Conservation (phyloP, 1,284 basidiomycete species). For the Cystobasidium slooffiae region DNA sequence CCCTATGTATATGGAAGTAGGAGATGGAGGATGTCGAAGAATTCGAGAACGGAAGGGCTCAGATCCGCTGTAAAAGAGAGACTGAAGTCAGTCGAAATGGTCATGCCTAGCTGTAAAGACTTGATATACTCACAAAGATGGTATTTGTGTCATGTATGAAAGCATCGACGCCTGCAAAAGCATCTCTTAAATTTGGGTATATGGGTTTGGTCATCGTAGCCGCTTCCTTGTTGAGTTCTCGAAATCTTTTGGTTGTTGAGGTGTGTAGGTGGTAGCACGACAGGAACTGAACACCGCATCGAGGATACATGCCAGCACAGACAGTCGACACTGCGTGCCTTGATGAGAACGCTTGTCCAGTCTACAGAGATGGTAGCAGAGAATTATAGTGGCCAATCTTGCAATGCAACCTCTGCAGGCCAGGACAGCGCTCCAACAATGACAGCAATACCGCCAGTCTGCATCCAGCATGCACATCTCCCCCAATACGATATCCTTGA, state of each 20-base stretch:
- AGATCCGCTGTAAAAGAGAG: conserved; percentile 99
- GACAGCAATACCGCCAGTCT: no score
- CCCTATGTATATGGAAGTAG: conserved; percentile 7
- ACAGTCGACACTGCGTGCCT: no score
- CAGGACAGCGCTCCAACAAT: no score
- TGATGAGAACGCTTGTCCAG: no score
- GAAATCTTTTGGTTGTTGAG: neutral
- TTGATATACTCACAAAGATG: conserved; percentile 18
- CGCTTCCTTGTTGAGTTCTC: conserved; percentile 16
- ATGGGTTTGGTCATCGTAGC: conserved; percentile 78
- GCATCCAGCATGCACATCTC: neutral
- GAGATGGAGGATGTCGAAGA: conserved; percentile 9
- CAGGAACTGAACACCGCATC: no score
- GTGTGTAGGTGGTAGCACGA: conserved; percentile 19
- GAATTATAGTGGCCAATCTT: no score
- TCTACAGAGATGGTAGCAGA: no score
- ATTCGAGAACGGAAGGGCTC: conserved; percentile 56
- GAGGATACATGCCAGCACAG: no score
- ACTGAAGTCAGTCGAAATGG: conserved; percentile 73
- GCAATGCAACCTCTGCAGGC: no score
- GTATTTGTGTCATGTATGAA: conserved; percentile 33
- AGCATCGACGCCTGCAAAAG: conserved; percentile 50
- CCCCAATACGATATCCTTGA: neutral
- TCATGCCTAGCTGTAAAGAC: conserved; percentile 52
- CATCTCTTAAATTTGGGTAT: conserved; percentile 59